A percentile compares a stretch with the other conserved stretches of the same genome.
These are phyloP conservation scores for Phytophthora quininea DNA, from an alignment of 352 stramenopile genomes.

Conservation along the genomic window DNA sequence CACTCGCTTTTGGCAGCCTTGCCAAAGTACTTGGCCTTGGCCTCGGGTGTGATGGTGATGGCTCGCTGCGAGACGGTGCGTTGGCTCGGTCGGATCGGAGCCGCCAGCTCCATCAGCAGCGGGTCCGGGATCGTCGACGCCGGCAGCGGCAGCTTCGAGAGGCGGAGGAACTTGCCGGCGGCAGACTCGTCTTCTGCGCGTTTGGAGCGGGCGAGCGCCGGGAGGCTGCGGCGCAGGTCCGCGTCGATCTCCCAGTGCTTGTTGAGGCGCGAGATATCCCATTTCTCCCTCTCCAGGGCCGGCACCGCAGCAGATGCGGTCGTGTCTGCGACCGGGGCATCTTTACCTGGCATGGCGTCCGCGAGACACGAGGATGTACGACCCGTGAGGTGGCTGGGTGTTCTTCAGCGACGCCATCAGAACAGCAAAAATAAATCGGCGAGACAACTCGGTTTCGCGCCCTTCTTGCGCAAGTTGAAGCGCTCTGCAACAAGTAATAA, in stretches of 20 bases:
- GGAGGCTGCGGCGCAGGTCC: slow-evolving; percentile 61
- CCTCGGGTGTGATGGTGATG: slow-evolving; percentile 52
- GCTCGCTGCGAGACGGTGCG: slow-evolving; percentile 38
- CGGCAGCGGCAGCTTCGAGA: slow-evolving; percentile 61
- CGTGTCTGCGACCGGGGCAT: slow-evolving; percentile 10
- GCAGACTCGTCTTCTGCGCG: slow-evolving; percentile 52
- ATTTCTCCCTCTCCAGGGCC: slow-evolving; percentile 27
- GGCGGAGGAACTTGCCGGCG: slow-evolving; percentile 65
- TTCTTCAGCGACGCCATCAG: too few species aligned
- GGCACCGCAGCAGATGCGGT: background rate
- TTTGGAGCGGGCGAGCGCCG: slow-evolving; percentile 59
- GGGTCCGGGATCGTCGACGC: slow-evolving; percentile 30
- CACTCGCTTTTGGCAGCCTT: slow-evolving; percentile 52
- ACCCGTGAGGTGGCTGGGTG: too few species aligned
- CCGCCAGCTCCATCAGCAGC: slow-evolving; percentile 35
- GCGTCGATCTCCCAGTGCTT: slow-evolving; percentile 77
- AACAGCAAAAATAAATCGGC: too few species aligned
- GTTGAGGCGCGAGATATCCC: slow-evolving; percentile 79
- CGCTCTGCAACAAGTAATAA: too few species aligned
- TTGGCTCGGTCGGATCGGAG: slow-evolving; percentile 12
- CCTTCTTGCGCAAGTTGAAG: too few species aligned
- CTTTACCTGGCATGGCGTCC: slow-evolving; percentile 21
- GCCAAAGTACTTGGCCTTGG: slow-evolving; percentile 76
- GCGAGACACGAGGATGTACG: too few species aligned
- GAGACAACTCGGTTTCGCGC: too few species aligned